Conservation (phyloP, 345 rosid species). For the Eutrema yunnanense region DNA sequence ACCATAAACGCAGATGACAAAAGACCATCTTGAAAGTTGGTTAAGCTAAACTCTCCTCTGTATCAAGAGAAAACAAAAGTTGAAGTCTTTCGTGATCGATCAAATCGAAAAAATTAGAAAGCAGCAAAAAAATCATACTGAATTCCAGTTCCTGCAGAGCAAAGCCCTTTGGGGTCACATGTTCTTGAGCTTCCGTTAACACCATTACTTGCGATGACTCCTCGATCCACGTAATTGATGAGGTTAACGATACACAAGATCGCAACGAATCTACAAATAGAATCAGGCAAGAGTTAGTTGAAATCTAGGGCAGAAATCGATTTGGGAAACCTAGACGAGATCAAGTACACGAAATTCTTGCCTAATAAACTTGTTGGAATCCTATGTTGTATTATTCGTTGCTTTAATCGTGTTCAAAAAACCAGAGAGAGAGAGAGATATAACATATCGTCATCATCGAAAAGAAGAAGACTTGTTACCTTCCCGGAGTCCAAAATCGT, state of each 20-base stretch:
- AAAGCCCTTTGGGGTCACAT: slow-evolving; percentile 56
- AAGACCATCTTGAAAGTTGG: slow-evolving; percentile 87
- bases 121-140: slow-evolving; percentile 45
- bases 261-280: slow-evolving; percentile 53
- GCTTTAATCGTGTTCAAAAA: not conserved
- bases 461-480: slow-evolving; percentile 20
- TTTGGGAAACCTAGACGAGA: not conserved
- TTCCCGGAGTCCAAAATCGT: slow-evolving; percentile 43
- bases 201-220: slow-evolving; percentile 92
- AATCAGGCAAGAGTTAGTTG: not conserved
- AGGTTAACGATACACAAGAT: slow-evolving; percentile 77
- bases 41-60: slow-evolving; percentile 80
- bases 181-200: slow-evolving; percentile 67
- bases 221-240: slow-evolving; percentile 89
- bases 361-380: not conserved
- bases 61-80: not conserved
- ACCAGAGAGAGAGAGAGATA: not conserved
- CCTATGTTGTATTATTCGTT: not conserved
- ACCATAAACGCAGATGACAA: slow-evolving; percentile 98
- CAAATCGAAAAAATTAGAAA: not conserved
- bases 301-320: not conserved
- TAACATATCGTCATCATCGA: not conserved
- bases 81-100: not conserved
- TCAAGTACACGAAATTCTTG: slow-evolving; percentile 2
- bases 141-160: slow-evolving; percentile 77